Percentiles rank a stretch among this genome's conserved stretches.
Conservation (phyloP, 108 stramenopile genomes). For the Skeletonema grethae region DNA sequence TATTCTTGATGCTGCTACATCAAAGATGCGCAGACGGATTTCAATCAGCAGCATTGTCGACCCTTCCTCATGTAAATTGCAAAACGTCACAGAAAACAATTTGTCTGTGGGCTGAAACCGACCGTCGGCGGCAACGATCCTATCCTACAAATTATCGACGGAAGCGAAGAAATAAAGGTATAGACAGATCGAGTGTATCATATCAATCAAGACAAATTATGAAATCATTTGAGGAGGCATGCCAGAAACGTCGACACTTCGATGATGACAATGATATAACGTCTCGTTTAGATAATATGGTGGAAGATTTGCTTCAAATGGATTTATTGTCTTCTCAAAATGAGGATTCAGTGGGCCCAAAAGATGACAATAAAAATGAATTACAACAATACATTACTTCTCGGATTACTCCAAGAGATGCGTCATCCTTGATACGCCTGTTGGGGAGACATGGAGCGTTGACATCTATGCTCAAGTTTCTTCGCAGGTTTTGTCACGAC, state of each 20-base stretch:
- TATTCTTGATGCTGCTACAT: neutral
- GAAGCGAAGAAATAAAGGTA: neutral
- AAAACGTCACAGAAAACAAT: neutral
- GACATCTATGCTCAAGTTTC: conserved; percentile 38
- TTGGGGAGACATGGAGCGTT: conserved; percentile 27
- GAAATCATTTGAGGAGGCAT: conserved; percentile 4
- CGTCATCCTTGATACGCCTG: conserved; percentile 27
- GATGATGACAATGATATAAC: neutral
- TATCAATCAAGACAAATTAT: neutral
- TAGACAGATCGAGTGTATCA: neutral
- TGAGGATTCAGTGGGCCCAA: neutral
- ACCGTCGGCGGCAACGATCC: neutral
- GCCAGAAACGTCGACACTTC: neutral
- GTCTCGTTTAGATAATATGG: conserved; percentile 3
- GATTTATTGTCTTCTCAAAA: neutral
- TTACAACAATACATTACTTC: conserved; percentile 7
- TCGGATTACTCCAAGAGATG: conserved; percentile 24
- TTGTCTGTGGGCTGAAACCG: neutral
- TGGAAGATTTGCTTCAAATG: neutral
- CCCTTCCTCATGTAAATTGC: neutral
- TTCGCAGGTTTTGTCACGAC: conserved; percentile 31
- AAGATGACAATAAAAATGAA: neutral
- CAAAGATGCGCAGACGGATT: neutral
- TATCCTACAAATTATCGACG: conserved; percentile 8
- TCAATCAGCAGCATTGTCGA: neutral